Percentiles rank a stretch among this genome's conserved stretches.
phyloP scores from a whole-genome alignment of 805 yeast genomes.

The Cyberlindnera sargentensis region DNA sequence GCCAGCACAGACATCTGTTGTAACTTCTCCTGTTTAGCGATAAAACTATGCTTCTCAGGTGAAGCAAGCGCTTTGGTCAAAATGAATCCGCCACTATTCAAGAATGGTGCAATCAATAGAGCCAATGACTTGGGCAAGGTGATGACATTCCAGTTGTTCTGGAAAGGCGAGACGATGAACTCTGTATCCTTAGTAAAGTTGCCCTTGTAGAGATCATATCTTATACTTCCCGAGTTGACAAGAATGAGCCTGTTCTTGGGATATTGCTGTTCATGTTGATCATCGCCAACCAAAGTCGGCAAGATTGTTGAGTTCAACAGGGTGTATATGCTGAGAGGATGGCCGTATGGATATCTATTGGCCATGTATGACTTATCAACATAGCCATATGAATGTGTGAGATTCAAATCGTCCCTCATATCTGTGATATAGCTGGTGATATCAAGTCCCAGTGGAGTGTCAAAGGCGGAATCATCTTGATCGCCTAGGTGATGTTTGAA shows the following conservation, averaged over 20 bases:
- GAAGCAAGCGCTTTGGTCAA: conserved; percentile 8
- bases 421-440: conserved; percentile 38
- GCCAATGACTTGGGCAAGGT: conserved; percentile 57
- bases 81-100: conserved; percentile 53
- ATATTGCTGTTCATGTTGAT: not conserved
- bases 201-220: conserved; percentile 83
- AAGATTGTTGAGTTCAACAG: conserved; percentile 54
- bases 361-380: conserved; percentile 64
- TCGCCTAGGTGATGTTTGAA: conserved; percentile 52
- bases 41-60: conserved; percentile 9
- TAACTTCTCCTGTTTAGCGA: not conserved
- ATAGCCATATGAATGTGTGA: conserved; percentile 53
- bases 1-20: not conserved
- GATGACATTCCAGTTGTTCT: conserved; percentile 69
- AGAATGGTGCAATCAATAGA: conserved; percentile 37
- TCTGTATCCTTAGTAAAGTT: conserved; percentile 75
- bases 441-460: conserved; percentile 47
- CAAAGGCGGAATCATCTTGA: conserved; percentile 29
- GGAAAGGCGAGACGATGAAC: conserved; percentile 79
- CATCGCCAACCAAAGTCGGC: conserved; percentile 33
- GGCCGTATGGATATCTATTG: conserved; percentile 57
- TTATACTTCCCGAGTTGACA: conserved; percentile 80
- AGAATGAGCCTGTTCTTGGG: conserved; percentile 43
- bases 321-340: conserved; percentile 49
- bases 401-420: conserved; percentile 40